phyloP scores from a whole-genome alignment of 2,329 filamentous ascomycete species.

The Cyanodermella asteris region DNA sequence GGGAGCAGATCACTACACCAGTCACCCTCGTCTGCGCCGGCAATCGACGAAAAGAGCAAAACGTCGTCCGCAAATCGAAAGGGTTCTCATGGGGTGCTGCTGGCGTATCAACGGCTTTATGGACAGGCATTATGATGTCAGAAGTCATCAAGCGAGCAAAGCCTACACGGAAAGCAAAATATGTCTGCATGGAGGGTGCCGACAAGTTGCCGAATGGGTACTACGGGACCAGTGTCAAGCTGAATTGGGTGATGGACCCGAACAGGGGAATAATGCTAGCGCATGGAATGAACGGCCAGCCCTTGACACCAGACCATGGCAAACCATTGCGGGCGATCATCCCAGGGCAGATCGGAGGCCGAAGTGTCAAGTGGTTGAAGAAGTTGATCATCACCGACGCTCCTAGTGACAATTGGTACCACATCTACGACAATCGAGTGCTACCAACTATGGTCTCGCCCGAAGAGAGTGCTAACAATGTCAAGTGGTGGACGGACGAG shows the following conservation, averaged over 20 bases:
- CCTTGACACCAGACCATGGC: constrained; percentile 63
- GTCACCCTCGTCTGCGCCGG: constrained; percentile 82
- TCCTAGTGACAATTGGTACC: constrained; percentile 86
- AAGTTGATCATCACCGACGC: constrained; percentile 53
- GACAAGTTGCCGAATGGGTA: constrained; percentile 74
- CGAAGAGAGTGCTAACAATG: constrained; percentile 52
- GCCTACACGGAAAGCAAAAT: constrained; percentile 49
- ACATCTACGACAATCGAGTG: constrained; percentile 83
- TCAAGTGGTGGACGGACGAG: constrained; percentile 69
- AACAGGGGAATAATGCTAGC: constrained; percentile 72
- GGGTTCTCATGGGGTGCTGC: constrained; percentile 88
- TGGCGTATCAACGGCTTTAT: constrained; percentile 68
- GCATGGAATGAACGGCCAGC: constrained; percentile 76
- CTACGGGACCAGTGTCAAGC: constrained; percentile 71
- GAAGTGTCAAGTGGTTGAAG: constrained; percentile 86
- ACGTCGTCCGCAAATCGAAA: constrained; percentile 72
- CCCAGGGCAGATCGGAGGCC: constrained; percentile 75
- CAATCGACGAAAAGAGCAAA: constrained; percentile 83
- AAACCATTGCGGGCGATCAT: constrained; percentile 65
- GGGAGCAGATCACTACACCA: constrained; percentile 64
- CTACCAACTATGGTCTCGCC: constrained; percentile 70
- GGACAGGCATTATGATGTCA: constrained; percentile 58
- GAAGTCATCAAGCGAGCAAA: constrained; percentile 48
- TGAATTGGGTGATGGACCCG: constrained; percentile 71
- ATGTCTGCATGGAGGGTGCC: constrained; percentile 79